Percentiles rank a stretch among this genome's conserved stretches.
Evolutionary conservation across 2,329 filamentous ascomycete genomes (phyloP).

Genomic region (Epichloe hybrida): DNA sequence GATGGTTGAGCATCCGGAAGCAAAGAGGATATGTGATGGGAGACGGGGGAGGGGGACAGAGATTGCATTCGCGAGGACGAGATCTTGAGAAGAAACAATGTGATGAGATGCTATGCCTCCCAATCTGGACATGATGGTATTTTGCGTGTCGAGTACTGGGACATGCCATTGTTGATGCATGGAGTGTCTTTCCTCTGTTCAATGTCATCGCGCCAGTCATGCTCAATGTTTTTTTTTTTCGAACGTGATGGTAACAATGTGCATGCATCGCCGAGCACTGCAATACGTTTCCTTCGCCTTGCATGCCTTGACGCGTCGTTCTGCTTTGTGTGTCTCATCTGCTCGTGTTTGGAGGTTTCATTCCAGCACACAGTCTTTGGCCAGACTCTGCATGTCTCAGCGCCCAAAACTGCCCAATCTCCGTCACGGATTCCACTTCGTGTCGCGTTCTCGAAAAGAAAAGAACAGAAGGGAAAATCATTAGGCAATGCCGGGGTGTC

Average conservation of each 20-base stretch:
- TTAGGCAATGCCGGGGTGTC: too few species aligned
- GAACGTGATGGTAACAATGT: neutral
- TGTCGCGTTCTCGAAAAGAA: neutral
- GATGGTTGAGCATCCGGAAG: too few species aligned
- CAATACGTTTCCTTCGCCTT: neutral
- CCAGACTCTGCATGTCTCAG: neutral
- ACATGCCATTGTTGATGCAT: conserved; percentile 1
- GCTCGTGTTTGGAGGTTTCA: neutral
- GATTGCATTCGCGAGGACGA: neutral
- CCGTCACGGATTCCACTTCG: neutral
- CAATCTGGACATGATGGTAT: neutral
- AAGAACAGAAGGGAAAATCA: too few species aligned
- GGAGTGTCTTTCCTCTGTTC: neutral
- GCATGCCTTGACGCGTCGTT: neutral
- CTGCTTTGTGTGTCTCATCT: neutral
- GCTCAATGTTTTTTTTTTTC: neutral
- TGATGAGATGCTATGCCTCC: neutral
- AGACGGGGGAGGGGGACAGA: neutral
- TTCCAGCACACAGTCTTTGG: neutral
- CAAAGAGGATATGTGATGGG: neutral
- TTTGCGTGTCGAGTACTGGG: neutral
- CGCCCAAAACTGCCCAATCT: neutral
- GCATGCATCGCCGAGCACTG: neutral
- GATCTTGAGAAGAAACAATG: neutral
- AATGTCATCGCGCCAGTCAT: neutral